Evolutionary conservation across 2,329 filamentous ascomycete species (phyloP).

Genomic region (Pseudogymnoascus sp.): DNA sequence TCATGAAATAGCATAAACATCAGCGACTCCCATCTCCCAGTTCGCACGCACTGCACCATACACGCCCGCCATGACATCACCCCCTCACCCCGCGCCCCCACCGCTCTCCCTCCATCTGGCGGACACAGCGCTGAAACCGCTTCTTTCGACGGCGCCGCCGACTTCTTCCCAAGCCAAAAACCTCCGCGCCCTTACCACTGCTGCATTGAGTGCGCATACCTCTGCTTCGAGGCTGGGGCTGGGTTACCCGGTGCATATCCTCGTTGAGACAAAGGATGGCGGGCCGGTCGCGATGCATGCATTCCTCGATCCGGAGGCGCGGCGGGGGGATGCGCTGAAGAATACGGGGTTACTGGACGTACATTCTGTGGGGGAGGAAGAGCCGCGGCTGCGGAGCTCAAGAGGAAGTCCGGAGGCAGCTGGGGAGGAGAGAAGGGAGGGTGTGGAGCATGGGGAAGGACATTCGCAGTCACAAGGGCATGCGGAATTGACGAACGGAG

Average conservation of each 20-base stretch:
- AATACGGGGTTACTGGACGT: conserved; percentile 16
- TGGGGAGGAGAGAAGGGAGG: not conserved
- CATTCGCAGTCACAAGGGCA: not conserved
- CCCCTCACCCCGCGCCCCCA: conserved; percentile 12
- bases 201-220: conserved; percentile 47
- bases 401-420: not conserved
- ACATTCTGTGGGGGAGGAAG: not conserved
- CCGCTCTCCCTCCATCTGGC: conserved; percentile 48
- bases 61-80: conserved; percentile 1
- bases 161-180: conserved; percentile 12
- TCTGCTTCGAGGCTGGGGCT: conserved; percentile 46
- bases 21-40: not conserved
- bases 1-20: conserved; percentile 5
- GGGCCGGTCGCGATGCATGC: conserved; percentile 36
- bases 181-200: conserved; percentile 45
- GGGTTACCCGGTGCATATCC: conserved; percentile 48
- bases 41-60: not conserved
- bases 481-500: not conserved
- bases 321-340: conserved; percentile 11
- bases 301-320: conserved; percentile 35
- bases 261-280: conserved; percentile 45
- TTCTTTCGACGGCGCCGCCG: conserved; percentile 40
- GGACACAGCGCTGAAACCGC: conserved; percentile 49
- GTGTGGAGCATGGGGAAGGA: not conserved
- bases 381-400: not conserved